Conservation (phyloP, 2,329 filamentous ascomycete species). For the Pseudogymnoascus sp. region DNA sequence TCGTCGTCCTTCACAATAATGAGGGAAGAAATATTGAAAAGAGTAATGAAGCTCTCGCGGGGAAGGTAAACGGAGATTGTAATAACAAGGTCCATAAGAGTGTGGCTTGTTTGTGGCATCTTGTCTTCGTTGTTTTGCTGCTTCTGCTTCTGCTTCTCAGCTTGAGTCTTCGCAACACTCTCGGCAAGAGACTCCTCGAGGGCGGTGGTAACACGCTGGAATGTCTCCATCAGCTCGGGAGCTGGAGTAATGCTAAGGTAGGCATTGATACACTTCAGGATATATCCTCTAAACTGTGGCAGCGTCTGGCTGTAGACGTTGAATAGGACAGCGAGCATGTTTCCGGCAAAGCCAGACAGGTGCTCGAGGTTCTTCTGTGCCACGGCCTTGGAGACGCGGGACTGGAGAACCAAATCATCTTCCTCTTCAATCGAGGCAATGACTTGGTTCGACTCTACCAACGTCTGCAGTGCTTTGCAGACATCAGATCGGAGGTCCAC, state of each 20-base stretch:
- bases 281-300: constrained; percentile 82
- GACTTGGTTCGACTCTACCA: constrained; percentile 87
- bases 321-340: constrained; percentile 93
- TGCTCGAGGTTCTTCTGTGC: constrained; percentile 78
- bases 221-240: constrained; percentile 76
- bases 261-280: constrained; percentile 89
- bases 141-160: constrained; percentile 55
- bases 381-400: constrained; percentile 64
- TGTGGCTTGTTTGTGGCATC: constrained; percentile 89
- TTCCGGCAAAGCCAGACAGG: constrained; percentile 70
- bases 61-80: constrained; percentile 93
- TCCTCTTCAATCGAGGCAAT: constrained; percentile 62
- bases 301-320: constrained; percentile 97
- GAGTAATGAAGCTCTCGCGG: constrained; percentile 69
- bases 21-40: constrained; percentile 80
- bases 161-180: constrained; percentile 53
- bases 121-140: constrained; percentile 50
- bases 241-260: constrained; percentile 82
- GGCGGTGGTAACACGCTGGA: constrained; percentile 77
- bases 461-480: constrained; percentile 74
- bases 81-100: constrained; percentile 92
- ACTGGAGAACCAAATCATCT: constrained; percentile 64
- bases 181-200: constrained; percentile 63
- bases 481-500: constrained; percentile 79
- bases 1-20: constrained; percentile 77